Percentiles rank a stretch among this genome's conserved stretches.
These are phyloP conservation scores for Backusella parvicylindrica DNA, from an alignment of 192 early-diverging fungal species.

Conservation along the genomic window DNA sequence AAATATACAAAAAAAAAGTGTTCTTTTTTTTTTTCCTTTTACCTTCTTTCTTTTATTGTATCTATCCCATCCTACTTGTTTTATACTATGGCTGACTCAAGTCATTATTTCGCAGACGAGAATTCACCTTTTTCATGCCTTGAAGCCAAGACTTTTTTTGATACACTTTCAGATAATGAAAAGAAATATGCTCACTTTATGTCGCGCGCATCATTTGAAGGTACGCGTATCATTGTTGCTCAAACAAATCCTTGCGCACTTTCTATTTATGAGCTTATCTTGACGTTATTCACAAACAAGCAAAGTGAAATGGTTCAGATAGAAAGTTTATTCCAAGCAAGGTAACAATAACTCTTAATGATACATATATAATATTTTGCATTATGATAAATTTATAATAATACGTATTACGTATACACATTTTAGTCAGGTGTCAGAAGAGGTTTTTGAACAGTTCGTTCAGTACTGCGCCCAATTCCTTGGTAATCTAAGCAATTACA, in stretches of 20 bases:
- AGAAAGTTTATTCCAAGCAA: slow-evolving; percentile 14
- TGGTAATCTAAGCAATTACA: slow-evolving; percentile 57
- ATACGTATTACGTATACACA: not conserved
- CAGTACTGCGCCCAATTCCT: slow-evolving; percentile 51
- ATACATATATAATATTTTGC: not conserved
- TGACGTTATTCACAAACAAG: slow-evolving; percentile 33
- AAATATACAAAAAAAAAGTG: not conserved
- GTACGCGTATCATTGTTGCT: slow-evolving; percentile 37
- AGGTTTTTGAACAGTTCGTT: slow-evolving; percentile 48
- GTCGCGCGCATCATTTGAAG: slow-evolving; percentile 50
- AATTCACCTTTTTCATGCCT: slow-evolving; percentile 45
- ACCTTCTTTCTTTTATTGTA: not conserved
- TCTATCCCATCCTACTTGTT: not conserved
- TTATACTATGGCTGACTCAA: not conserved
- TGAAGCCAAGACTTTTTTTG: slow-evolving; percentile 50
- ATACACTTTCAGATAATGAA: slow-evolving; percentile 41
- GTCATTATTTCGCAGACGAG: slow-evolving; percentile 38
- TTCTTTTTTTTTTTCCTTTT: not conserved
- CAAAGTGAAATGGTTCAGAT: slow-evolving; percentile 15
- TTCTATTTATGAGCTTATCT: slow-evolving; percentile 42
- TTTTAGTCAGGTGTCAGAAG: slow-evolving; percentile 38
- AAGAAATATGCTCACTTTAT: slow-evolving; percentile 56
- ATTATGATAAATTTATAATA: not conserved
- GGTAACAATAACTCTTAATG: not conserved
- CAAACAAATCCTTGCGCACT: slow-evolving; percentile 32